These are phyloP conservation scores for Myochromella boudieri DNA, from an alignment of 768 basidiomycete genomes.

Conservation along the genomic window DNA sequence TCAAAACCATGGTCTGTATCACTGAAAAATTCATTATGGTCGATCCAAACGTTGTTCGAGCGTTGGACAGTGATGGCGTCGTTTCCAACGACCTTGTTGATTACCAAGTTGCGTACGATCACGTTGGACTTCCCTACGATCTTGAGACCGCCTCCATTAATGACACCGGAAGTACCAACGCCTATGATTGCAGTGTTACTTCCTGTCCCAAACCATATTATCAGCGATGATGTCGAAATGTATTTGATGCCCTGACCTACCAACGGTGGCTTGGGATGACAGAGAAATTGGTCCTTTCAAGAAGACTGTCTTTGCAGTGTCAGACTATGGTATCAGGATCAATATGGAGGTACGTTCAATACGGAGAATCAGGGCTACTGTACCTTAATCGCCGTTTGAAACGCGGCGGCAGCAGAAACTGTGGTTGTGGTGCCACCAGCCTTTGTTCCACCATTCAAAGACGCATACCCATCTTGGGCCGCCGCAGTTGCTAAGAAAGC, in stretches of 20 bases:
- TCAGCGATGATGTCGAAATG: not conserved
- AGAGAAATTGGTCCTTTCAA: constrained; percentile 19
- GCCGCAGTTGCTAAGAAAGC: constrained; percentile 1
- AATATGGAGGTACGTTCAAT: not conserved
- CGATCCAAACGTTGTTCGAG: constrained; percentile 22
- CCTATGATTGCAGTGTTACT: constrained; percentile 23
- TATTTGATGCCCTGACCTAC: constrained; percentile 2
- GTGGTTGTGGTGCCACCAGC: constrained; percentile 23
- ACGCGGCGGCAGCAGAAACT: constrained; percentile 21
- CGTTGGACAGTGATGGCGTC: constrained; percentile 21
- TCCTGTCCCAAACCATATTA: constrained; percentile 4
- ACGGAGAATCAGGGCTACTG: not conserved
- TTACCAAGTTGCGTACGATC: constrained; percentile 21
- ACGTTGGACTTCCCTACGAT: constrained; percentile 20
- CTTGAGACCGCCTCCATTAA: constrained; percentile 23
- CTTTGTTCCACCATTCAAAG: constrained; percentile 21
- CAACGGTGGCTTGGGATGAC: constrained; percentile 19
- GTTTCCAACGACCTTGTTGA: constrained; percentile 25
- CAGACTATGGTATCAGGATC: constrained; percentile 7
- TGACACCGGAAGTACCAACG: constrained; percentile 19
- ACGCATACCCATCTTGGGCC: constrained; percentile 20
- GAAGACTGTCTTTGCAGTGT: constrained; percentile 20
- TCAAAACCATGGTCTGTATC: constrained; percentile 21
- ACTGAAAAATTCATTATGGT: constrained; percentile 24
- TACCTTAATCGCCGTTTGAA: constrained; percentile 22